Evolutionary conservation across 768 basidiomycete species (phyloP).

Genomic region (Exsudoporus frostii): DNA sequence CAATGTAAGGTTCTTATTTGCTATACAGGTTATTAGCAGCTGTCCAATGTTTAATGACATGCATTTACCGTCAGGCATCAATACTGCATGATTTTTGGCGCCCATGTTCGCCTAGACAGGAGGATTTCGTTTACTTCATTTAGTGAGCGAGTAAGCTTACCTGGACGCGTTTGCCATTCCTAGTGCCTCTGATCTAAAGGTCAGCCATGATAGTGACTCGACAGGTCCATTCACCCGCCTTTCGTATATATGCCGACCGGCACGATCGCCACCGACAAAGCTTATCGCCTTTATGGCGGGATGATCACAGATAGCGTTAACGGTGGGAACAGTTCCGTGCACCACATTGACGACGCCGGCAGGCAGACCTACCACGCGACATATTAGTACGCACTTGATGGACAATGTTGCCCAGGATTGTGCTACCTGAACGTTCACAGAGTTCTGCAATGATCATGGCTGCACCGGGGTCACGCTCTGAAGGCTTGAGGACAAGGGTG

Average conservation of each 20-base stretch:
- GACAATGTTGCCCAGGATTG: not conserved
- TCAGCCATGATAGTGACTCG: conserved; percentile 1
- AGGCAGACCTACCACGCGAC: conserved; percentile 54
- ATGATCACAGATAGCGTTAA: conserved; percentile 92
- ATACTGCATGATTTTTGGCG: conserved; percentile 93
- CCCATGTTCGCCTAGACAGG: conserved; percentile 67
- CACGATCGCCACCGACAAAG: conserved; percentile 92
- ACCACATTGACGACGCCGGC: conserved; percentile 88
- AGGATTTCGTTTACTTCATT: not conserved
- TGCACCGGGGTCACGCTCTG: conserved; percentile 95
- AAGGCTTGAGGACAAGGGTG: conserved; percentile 91
- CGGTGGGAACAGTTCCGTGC: conserved; percentile 85
- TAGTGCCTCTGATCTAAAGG: conserved; percentile 56
- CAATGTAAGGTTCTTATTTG: conserved; percentile 87
- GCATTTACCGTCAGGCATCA: conserved; percentile 86
- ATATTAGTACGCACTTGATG: not conserved
- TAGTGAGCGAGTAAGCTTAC: conserved; percentile 32
- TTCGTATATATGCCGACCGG: conserved; percentile 92
- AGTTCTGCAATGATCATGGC: conserved; percentile 98
- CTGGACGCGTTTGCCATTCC: conserved; percentile 87
- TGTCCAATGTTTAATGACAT: not conserved
- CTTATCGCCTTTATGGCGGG: conserved; percentile 91
- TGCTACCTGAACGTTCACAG: conserved; percentile 73
- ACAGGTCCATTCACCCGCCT: conserved; percentile 40
- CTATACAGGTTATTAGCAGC: conserved; percentile 35